Evolutionary conservation across 257 asterid genomes (phyloP).

Genomic region (Solanum chaucha): DNA sequence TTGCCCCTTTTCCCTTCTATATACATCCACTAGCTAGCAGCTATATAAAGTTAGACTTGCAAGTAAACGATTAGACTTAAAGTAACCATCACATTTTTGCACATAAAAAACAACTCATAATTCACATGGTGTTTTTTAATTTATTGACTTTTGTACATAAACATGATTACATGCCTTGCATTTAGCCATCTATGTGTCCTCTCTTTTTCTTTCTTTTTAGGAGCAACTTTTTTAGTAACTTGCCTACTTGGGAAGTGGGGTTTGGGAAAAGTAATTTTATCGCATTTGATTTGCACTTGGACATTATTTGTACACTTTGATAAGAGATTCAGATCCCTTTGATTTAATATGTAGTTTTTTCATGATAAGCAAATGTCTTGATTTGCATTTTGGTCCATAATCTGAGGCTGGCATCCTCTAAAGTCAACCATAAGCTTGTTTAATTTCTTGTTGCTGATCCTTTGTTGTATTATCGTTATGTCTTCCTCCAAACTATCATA

Average conservation of each 20-base stretch:
- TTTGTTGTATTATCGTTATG: neutral
- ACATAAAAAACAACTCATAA: neutral
- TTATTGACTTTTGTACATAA: neutral
- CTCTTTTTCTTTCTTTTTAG: neutral
- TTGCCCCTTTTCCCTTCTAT: neutral
- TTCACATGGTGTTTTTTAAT: neutral
- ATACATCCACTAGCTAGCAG: neutral
- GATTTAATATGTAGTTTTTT: neutral
- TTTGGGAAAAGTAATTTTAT: neutral
- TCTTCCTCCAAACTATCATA: neutral
- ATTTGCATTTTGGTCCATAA: neutral
- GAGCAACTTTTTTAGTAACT: neutral
- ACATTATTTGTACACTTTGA: neutral
- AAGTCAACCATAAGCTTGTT: neutral
- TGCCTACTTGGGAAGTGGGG: neutral
- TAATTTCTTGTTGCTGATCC: neutral
- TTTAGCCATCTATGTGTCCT: neutral
- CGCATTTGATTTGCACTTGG: neutral
- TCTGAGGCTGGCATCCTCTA: neutral
- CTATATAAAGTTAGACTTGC: neutral
- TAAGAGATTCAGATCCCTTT: neutral
- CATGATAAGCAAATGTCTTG: neutral
- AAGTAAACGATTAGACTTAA: neutral
- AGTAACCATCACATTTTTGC: neutral
- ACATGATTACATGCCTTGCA: neutral